Evolutionary conservation across 345 rosid species (phyloP).

Genomic region (Cardamine resedifolia): DNA sequence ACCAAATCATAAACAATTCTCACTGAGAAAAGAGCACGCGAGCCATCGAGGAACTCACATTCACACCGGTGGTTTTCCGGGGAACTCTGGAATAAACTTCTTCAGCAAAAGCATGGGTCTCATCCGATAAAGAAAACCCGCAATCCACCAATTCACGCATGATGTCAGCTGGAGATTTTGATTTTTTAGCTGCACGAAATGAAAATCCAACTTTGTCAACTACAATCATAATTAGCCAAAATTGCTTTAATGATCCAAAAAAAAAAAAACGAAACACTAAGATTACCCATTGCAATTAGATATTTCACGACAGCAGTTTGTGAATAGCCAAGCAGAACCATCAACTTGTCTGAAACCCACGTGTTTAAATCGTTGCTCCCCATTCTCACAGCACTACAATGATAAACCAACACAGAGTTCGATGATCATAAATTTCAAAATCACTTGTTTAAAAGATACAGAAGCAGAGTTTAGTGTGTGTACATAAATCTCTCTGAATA

Average conservation of each 20-base stretch:
- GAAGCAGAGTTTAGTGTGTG: not conserved
- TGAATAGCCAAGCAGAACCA: slow-evolving; percentile 67
- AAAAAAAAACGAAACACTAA: not conserved
- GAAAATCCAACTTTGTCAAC: not conserved
- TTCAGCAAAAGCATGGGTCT: slow-evolving; percentile 45
- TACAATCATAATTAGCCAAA: not conserved
- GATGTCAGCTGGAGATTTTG: slow-evolving; percentile 53
- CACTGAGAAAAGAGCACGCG: not conserved
- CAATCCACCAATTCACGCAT: slow-evolving; percentile 43
- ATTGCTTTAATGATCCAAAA: not conserved
- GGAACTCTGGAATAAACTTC: slow-evolving; percentile 52
- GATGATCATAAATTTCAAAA: not conserved
- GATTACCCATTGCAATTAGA: slow-evolving; percentile 47
- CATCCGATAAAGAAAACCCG: slow-evolving; percentile 48
- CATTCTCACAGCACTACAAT: slow-evolving; percentile 41
- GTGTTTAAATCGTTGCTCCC: slow-evolving; percentile 47
- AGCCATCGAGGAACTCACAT: slow-evolving; percentile 42
- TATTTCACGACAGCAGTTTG: slow-evolving; percentile 59
- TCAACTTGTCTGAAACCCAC: slow-evolving; percentile 74
- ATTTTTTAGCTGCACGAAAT: slow-evolving; percentile 58
- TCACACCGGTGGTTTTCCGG: slow-evolving; percentile 41
- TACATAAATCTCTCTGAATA: not conserved
- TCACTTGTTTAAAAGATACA: not conserved
- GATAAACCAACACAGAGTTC: not conserved
- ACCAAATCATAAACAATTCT: not conserved